phyloP scores from a whole-genome alignment of 352 stramenopile species.

The Globisporangium middletonii region DNA sequence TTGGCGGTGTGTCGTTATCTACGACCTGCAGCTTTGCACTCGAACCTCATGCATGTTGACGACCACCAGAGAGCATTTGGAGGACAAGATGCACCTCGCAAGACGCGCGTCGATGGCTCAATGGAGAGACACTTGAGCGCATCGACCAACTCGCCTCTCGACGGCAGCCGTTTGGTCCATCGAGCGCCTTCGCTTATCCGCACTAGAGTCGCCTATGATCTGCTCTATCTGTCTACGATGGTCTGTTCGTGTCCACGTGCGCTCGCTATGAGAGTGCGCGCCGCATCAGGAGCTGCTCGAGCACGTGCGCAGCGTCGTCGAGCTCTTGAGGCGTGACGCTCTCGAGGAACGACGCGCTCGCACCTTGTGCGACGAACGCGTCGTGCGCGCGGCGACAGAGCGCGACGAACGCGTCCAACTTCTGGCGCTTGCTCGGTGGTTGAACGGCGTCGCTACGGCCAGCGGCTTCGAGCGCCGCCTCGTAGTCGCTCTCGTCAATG shows the following conservation, averaged over 20 bases:
- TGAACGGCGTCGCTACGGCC: background rate
- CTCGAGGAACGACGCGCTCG: constrained; percentile 17
- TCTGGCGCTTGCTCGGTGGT: constrained; percentile 11
- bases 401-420: constrained; percentile 13
- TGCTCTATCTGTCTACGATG: no score
- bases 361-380: constrained; percentile 10
- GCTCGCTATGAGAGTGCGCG: background rate
- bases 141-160: no score
- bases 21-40: background rate
- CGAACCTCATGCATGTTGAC: no score
- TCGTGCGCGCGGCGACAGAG: constrained; percentile 45
- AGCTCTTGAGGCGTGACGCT: constrained; percentile 28
- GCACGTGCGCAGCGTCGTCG: constrained; percentile 34
- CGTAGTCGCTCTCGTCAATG: constrained; percentile 23
- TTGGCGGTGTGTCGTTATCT: background rate
- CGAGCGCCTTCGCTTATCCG: no score
- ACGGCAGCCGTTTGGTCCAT: no score
- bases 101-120: no score
- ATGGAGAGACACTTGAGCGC: no score
- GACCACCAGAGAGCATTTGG: no score
- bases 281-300: constrained; percentile 36
- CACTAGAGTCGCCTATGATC: no score
- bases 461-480: constrained; percentile 1
- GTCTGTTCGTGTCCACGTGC: background rate
- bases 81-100: no score